A percentile compares a stretch with the other conserved stretches of the same genome.
Conservation (phyloP, 1,284 basidiomycete species). For the Apiotrichum gamsii region DNA sequence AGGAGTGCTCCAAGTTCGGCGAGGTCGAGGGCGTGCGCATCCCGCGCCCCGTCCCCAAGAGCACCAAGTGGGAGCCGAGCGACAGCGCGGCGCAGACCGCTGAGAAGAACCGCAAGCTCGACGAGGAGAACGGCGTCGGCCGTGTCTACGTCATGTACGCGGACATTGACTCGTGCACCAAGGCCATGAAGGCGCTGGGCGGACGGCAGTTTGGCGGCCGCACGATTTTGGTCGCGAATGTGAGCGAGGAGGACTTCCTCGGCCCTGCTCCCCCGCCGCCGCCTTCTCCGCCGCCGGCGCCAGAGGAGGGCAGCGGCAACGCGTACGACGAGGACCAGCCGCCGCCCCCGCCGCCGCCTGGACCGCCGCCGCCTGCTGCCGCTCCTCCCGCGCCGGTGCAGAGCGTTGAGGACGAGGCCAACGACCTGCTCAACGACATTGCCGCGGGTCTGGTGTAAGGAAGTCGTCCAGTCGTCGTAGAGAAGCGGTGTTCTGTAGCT, state of each 20-base stretch:
- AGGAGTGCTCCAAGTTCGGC: constrained; percentile 82
- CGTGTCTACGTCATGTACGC: constrained; percentile 84
- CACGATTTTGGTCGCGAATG: constrained; percentile 59
- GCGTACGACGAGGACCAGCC: background rate
- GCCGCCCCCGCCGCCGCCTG: constrained; percentile 12
- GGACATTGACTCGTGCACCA: constrained; percentile 57
- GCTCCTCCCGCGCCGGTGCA: constrained; percentile 25
- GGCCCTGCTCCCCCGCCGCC: constrained; percentile 40
- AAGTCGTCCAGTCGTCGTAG: no score
- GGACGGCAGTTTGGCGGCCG: constrained; percentile 87
- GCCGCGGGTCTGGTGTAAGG: background rate
- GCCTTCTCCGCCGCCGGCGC: constrained; percentile 24
- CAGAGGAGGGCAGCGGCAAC: constrained; percentile 3
- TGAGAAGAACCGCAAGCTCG: constrained; percentile 55
- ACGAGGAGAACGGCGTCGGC: constrained; percentile 86
- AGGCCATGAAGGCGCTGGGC: constrained; percentile 74
- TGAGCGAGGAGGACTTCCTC: constrained; percentile 46
- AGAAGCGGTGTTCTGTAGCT: no score
- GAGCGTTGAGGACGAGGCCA: constrained; percentile 33
- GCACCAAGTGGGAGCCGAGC: constrained; percentile 68
- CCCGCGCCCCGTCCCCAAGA: constrained; percentile 69
- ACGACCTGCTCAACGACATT: constrained; percentile 35
- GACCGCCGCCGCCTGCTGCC: background rate
- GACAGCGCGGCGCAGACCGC: constrained; percentile 54
- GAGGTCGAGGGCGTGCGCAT: constrained; percentile 77